Base-by-base conservation (phyloP, 768 basidiomycete species). In the Boletellus sp. region DNA sequence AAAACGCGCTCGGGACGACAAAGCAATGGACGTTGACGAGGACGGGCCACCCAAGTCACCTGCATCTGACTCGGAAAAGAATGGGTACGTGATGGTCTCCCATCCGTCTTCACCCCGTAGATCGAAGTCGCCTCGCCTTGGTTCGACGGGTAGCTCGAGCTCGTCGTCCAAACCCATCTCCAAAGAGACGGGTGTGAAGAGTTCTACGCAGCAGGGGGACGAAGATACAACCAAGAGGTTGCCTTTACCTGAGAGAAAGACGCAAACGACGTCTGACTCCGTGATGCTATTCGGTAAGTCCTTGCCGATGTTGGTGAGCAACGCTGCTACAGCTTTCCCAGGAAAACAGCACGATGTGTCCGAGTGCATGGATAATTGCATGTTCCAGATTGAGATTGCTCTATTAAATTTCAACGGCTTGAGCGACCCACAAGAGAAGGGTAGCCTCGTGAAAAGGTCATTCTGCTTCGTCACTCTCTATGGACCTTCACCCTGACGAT, bases 361-460 rank as follows among this genome's bases (percentile, higher is more conserved):
- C 0, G 96, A 99, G 70, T 97, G 95, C 70, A 92, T 98, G 87
- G 95, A 98, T 69, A 98, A 98, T 61, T 94, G 94, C 73, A 88
- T 99, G 78, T 96, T 96, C 72, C 96, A 98, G 69, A 93, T 98
- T 44, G 96, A 99, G 69, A 87, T 91, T 4, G 94, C 93, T 1
- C 66, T 92, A 41, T 74, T 92, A 34, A 88, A 88, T 60, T 87
- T 93, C 52, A 80, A 80, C 44, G 62, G 56, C 10, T 33, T 68
- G 52, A 55, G 26, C 33, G 74, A 64, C 10, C 66, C 71, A 19
- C 75, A 73, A 53, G 75, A 76, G 34, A 81, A 83, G 47, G 88
- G 87, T 54, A 91, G 91, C 53, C 77, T 95, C 10, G 85, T 96
- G 40, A 92, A 94, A 69, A 76, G 85, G 94, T 93, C 20, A 0